Evolutionary conservation across 139 green algal genomes (phyloP), one percentile per base, ranked within the genome.

Genomic region (Diplosphaera chodatii): DNA sequence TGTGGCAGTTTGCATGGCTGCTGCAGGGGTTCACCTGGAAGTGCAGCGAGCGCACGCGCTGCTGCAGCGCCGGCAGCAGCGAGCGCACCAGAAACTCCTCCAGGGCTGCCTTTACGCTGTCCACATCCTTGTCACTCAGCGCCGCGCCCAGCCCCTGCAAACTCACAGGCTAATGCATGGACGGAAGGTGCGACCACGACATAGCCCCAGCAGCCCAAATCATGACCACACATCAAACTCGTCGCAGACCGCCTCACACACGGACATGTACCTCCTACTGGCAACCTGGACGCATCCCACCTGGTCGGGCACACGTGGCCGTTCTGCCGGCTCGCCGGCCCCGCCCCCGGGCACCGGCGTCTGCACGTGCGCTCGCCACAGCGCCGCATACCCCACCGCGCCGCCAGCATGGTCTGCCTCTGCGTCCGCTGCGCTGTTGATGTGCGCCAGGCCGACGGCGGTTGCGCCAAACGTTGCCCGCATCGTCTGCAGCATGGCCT

Each of bases 31-130:
- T 15, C 34, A 80, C 81, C 70, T 80, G 72, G 13, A 74, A 70
- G 32, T 85, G 86, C 25, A 94, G 78, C 21, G 33, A 40, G 20
- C 88, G 75, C 23, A 95, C 77, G 28, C 88, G 78, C 1, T 73
- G 32, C 66, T 95, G 90, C 62, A 95, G 77, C 72, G 89, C 71
- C 1, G 89, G 90, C 13, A 93, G 70, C 56, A 95, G 55, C 0
- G 40, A 55, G 8, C 69, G 71, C 29, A 80, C 71, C 5, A 79
- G 65, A 37, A 86, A 75, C 21, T 84, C 80, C 22, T 80, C 68
- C 55, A 88, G 69, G 55, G 83, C 64, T 23, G 55, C 63, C 25
- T 23, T 41, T 4, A 78, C 25, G 8, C 37, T 40, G 23, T 83
- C 63, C 40, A 79, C 28, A 33, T 87, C 78, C 1, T 22, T 31